These are phyloP conservation scores for Hortaea sp. DNA, from an alignment of 2,329 filamentous ascomycete genomes.

Conservation along the genomic window DNA sequence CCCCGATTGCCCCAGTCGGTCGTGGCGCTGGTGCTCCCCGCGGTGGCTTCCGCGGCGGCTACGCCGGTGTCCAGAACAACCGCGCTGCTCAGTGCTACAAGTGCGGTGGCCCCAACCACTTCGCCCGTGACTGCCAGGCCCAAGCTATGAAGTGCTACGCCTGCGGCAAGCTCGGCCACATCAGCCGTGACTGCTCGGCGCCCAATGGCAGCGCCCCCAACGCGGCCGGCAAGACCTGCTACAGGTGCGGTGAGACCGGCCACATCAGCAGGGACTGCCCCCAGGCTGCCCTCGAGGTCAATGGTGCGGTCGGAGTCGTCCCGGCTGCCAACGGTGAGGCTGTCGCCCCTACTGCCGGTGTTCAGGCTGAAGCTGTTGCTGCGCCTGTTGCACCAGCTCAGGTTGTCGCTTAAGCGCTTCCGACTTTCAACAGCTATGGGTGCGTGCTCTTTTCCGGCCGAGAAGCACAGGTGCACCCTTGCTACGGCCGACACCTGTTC, in stretches of 20 bases:
- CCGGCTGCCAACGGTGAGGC: slow-evolving; percentile 12
- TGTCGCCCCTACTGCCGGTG: slow-evolving; percentile 17
- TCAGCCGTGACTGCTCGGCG: slow-evolving; percentile 88
- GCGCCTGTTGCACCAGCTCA: slow-evolving; percentile 31
- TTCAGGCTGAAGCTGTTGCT: slow-evolving; percentile 32
- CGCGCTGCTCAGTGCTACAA: slow-evolving; percentile 59
- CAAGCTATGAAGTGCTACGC: slow-evolving; percentile 98
- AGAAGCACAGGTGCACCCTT: slow-evolving; percentile 4
- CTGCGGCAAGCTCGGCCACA: slow-evolving; percentile 90
- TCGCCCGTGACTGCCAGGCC: slow-evolving; percentile 94
- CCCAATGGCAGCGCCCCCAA: slow-evolving; percentile 93
- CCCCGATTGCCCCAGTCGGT: slow-evolving; percentile 44
- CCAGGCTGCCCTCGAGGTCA: slow-evolving; percentile 40
- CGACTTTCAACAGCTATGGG: not conserved
- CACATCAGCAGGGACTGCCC: slow-evolving; percentile 96
- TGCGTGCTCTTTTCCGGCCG: slow-evolving; percentile 8
- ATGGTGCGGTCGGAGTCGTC: slow-evolving; percentile 19
- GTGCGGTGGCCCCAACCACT: slow-evolving; percentile 85
- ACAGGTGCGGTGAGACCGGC: slow-evolving; percentile 89
- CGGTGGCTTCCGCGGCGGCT: slow-evolving; percentile 60
- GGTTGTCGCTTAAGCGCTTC: slow-evolving; percentile 32
- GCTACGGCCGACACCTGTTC: slow-evolving; percentile 10
- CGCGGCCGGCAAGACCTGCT: slow-evolving; percentile 96
- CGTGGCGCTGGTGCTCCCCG: slow-evolving; percentile 55
- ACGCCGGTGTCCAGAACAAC: slow-evolving; percentile 49